Percentiles rank a stretch among this genome's conserved stretches.
These are phyloP conservation scores for Ceratobasidium sp. DNA, from an alignment of 1,284 basidiomycete species.

Conservation along the genomic window DNA sequence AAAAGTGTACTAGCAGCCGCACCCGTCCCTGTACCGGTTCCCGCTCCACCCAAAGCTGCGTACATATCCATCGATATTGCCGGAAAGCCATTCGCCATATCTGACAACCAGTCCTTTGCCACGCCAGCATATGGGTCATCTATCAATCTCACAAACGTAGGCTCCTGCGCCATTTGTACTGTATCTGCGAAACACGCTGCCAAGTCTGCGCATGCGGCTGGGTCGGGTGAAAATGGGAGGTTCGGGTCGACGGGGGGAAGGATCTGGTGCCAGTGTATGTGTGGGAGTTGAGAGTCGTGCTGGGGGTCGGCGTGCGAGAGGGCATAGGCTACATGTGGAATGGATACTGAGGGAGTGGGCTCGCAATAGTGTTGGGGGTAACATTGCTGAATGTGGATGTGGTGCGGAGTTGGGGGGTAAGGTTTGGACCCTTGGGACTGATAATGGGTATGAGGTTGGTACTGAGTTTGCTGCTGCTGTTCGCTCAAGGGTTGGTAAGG, in stretches of 20 bases:
- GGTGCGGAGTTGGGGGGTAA: too few species aligned
- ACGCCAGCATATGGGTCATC: slow-evolving; percentile 25
- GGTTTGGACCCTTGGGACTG: too few species aligned
- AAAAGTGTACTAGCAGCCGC: too few species aligned
- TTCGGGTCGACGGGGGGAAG: slow-evolving; percentile 27
- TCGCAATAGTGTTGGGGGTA: too few species aligned
- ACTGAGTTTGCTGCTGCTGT: too few species aligned
- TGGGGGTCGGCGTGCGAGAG: slow-evolving; percentile 27
- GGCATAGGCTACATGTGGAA: slow-evolving; percentile 35
- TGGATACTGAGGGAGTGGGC: neutral
- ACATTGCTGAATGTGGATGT: too few species aligned
- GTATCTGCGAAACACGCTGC: slow-evolving; percentile 35
- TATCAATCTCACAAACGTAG: slow-evolving; percentile 7
- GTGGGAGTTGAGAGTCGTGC: slow-evolving; percentile 21
- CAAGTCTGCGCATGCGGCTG: slow-evolving; percentile 23
- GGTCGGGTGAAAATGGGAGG: slow-evolving; percentile 38
- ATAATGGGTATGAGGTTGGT: too few species aligned
- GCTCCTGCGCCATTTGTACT: slow-evolving; percentile 15
- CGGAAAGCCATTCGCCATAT: too few species aligned
- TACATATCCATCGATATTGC: too few species aligned
- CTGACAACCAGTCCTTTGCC: too few species aligned
- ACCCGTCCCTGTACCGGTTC: too few species aligned
- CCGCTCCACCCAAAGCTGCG: too few species aligned
- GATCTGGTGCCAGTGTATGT: slow-evolving; percentile 31
- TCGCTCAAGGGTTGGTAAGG: neutral